Conservation (phyloP, 1,139 yeast species). For the Nakaseomyces bracarensis region DNA sequence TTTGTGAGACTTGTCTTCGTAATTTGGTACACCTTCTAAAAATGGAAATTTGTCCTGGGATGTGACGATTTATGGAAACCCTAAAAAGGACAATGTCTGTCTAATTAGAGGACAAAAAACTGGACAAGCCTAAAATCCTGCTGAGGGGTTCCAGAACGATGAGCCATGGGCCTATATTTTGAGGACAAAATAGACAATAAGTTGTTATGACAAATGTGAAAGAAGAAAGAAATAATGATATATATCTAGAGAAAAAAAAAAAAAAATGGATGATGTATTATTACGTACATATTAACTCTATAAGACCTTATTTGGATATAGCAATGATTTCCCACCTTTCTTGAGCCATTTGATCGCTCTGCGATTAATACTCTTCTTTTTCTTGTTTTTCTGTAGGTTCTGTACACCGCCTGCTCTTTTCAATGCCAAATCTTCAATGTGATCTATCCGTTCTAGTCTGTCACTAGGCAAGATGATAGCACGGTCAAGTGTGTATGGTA, state of each 20-base stretch:
- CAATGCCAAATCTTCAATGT: conserved; percentile 44
- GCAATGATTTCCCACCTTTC: conserved; percentile 2
- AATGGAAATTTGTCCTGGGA: not conserved
- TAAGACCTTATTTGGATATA: conserved; percentile 6
- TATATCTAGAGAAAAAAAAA: not conserved
- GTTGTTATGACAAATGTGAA: too few relatives aligned
- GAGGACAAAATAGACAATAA: too few relatives aligned
- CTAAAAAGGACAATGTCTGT: conserved; percentile 6
- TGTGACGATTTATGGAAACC: not conserved
- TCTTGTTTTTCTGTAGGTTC: conserved; percentile 8
- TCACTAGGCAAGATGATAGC: conserved; percentile 84
- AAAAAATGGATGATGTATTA: too few relatives aligned
- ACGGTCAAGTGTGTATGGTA: conserved; percentile 88
- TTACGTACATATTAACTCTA: too few relatives aligned
- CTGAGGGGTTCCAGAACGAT: too few relatives aligned
- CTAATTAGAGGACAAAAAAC: too few relatives aligned
- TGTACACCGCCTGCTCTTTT: conserved; percentile 6
- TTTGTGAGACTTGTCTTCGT: not conserved
- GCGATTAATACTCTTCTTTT: conserved; percentile 11
- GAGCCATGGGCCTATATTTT: too few relatives aligned
- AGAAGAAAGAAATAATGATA: not conserved
- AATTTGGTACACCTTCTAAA: not conserved
- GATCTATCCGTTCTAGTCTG: conserved; percentile 59
- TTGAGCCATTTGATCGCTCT: conserved; percentile 7
- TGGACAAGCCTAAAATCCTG: too few relatives aligned